Evolutionary conservation across 768 basidiomycete genomes (phyloP).

Genomic region (Termitomyces sp.): DNA sequence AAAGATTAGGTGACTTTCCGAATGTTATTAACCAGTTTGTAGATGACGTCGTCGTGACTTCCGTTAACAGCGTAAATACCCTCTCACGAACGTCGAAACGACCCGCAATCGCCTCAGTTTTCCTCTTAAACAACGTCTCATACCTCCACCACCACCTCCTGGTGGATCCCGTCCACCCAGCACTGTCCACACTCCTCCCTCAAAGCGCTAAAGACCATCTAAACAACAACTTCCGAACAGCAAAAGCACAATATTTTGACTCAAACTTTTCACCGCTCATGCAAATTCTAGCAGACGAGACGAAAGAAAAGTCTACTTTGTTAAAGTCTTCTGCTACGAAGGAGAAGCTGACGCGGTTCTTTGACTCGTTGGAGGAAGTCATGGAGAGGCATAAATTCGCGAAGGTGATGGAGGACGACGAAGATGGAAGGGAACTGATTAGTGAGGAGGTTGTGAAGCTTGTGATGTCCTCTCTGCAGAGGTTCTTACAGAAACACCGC

Average conservation of each 20-base stretch:
- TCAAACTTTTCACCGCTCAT: constrained; percentile 76
- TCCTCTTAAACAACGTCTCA: constrained; percentile 75
- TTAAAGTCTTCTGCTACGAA: constrained; percentile 44
- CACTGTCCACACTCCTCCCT: constrained; percentile 48
- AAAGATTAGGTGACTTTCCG: constrained; percentile 2
- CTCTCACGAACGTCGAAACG: constrained; percentile 57
- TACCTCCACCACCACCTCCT: constrained; percentile 61
- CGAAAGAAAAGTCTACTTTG: constrained; percentile 49
- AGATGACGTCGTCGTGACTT: constrained; percentile 75
- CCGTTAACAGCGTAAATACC: constrained; percentile 52
- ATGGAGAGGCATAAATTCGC: constrained; percentile 69
- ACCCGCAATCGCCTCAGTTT: constrained; percentile 66
- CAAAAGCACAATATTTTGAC: constrained; percentile 82
- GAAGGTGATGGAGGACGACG: constrained; percentile 67
- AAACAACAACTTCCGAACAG: constrained; percentile 67
- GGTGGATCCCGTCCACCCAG: constrained; percentile 39
- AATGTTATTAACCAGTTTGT: neutral
- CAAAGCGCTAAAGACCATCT: constrained; percentile 57
- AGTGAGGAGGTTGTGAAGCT: constrained; percentile 73
- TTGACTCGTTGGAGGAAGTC: constrained; percentile 74
- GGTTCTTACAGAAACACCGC: constrained; percentile 68
- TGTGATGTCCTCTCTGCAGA: constrained; percentile 67
- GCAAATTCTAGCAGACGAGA: constrained; percentile 58
- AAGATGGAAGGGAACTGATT: constrained; percentile 49
- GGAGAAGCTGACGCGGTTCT: constrained; percentile 81